Evolutionary conservation across 495 filamentous ascomycete species (phyloP).

Genomic region (Viridothelium virens): DNA sequence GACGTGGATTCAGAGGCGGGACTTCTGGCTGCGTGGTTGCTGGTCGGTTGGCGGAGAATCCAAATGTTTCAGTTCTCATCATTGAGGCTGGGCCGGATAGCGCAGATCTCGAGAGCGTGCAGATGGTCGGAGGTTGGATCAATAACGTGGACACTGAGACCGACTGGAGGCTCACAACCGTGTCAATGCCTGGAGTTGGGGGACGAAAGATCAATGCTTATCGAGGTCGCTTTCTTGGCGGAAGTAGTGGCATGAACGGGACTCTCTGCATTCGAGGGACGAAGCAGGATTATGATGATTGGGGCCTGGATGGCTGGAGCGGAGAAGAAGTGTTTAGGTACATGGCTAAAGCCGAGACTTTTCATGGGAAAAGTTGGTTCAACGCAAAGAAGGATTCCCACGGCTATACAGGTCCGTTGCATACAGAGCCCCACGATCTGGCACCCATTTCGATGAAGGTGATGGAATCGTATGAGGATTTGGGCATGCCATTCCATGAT

Average conservation of each 20-base stretch:
- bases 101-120: slow-evolving; percentile 24
- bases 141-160: slow-evolving; percentile 16
- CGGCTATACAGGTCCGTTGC: slow-evolving; percentile 41
- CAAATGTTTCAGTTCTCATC: slow-evolving; percentile 41
- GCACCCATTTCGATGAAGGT: slow-evolving; percentile 44
- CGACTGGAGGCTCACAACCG: slow-evolving; percentile 24
- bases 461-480: slow-evolving; percentile 42
- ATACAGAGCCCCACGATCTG: slow-evolving; percentile 44
- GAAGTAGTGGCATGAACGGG: slow-evolving; percentile 53
- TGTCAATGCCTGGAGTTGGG: slow-evolving; percentile 14
- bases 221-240: slow-evolving; percentile 53
- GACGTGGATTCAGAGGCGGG: slow-evolving; percentile 30
- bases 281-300: slow-evolving; percentile 56
- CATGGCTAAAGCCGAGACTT: slow-evolving; percentile 39
- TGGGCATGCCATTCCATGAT: slow-evolving; percentile 40
- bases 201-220: slow-evolving; percentile 18
- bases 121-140: slow-evolving; percentile 22
- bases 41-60: slow-evolving; percentile 42
- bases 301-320: slow-evolving; percentile 47
- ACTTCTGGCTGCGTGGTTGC: slow-evolving; percentile 45
- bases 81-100: slow-evolving; percentile 42
- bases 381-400: slow-evolving; percentile 12
- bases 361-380: slow-evolving; percentile 35
- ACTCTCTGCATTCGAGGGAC: slow-evolving; percentile 53
- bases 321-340: slow-evolving; percentile 47